Evolutionary conservation across 495 filamentous ascomycete species (phyloP), one percentile per base, ranked within the genome.

Genomic region (Xylaria sp.): DNA sequence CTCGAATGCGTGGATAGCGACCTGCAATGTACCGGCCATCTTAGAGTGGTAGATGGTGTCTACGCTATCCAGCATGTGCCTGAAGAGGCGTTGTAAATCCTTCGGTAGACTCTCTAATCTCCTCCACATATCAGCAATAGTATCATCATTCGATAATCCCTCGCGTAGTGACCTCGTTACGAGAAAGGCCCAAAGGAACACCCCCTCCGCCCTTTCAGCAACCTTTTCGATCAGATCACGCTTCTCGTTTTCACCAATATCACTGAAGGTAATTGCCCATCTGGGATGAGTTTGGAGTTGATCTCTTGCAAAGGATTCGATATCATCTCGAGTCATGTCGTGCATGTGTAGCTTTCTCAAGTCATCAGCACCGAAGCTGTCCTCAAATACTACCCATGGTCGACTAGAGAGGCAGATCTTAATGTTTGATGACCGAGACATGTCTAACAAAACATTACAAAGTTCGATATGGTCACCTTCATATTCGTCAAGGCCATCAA

Each of bases 291-390:
- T n/a, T 19, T 35, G 29, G 17, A 58, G 53, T 19, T 35, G 29
- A 2, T 35, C 14, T 8, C 53, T 33, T 33, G 19, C 29, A n/a
- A 33, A 58, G 0, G 0, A 3, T 9, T 33, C 29, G 12, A 58
- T 58, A 11, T 58, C 53, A 11, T 58, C 12, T 58, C 53, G 53
- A 33, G 53, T 58, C 31, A 58, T 26, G 14, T 58, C 53, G 26
- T 58, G 53, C 26, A 58, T 58, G 8, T 58, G 17, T n/a, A 58
- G 5, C 19, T 35, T 58, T 8, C 8, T 35, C 17, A 15, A 1
- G 35, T 35, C 19, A 15, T 58, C 53, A n/a, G 1, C 15, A 35
- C 53, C 29, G 12, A 58, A 58, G 14, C 29, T 35, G 1, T 35
- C 17, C 19, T 58, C 31, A 11, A 58, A 58, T 9, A 58, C 29